phyloP scores from a whole-genome alignment of 2,329 filamentous ascomycete species.

The Diplodia sapinea region DNA sequence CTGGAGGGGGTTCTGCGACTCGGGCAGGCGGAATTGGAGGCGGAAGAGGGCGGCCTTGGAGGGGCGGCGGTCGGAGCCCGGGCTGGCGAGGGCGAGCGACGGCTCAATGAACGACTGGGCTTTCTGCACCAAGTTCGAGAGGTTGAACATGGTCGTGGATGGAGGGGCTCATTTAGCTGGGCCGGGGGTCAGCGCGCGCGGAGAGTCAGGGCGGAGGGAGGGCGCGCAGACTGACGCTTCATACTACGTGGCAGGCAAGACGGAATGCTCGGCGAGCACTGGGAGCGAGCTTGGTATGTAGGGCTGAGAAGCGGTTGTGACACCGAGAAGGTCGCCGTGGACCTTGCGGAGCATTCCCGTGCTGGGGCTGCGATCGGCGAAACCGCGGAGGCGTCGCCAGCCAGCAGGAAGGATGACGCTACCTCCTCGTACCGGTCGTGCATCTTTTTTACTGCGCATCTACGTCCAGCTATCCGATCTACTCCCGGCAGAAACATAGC shows the following conservation, averaged over 20 bases:
- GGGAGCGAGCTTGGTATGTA: conserved; percentile 28
- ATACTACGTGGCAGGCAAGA: conserved; percentile 29
- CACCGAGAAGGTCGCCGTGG: conserved; percentile 15
- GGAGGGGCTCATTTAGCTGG: conserved; percentile 32
- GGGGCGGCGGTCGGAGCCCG: conserved; percentile 77
- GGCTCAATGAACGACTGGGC: conserved; percentile 95
- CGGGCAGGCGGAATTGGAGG: conserved; percentile 92
- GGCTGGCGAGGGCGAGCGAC: conserved; percentile 72
- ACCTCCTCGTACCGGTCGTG: too few species aligned
- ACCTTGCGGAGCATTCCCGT: conserved; percentile 24
- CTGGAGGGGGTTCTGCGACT: conserved; percentile 89
- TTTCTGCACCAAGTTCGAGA: conserved; percentile 88
- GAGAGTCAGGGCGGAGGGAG: neutral
- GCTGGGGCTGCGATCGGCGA: conserved; percentile 1
- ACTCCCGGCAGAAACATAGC: too few species aligned
- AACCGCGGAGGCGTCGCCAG: neutral
- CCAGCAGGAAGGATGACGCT: neutral
- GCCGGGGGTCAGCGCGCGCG: conserved; percentile 22
- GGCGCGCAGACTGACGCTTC: conserved; percentile 29
- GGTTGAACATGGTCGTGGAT: conserved; percentile 51
- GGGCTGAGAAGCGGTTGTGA: conserved; percentile 23
- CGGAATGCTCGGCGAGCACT: conserved; percentile 26
- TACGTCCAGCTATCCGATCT: too few species aligned
- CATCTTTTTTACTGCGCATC: too few species aligned
- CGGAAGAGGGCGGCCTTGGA: conserved; percentile 94